Base-by-base conservation (phyloP, 2,329 filamentous ascomycete genomes). In the Verticillium dahliae region DNA sequence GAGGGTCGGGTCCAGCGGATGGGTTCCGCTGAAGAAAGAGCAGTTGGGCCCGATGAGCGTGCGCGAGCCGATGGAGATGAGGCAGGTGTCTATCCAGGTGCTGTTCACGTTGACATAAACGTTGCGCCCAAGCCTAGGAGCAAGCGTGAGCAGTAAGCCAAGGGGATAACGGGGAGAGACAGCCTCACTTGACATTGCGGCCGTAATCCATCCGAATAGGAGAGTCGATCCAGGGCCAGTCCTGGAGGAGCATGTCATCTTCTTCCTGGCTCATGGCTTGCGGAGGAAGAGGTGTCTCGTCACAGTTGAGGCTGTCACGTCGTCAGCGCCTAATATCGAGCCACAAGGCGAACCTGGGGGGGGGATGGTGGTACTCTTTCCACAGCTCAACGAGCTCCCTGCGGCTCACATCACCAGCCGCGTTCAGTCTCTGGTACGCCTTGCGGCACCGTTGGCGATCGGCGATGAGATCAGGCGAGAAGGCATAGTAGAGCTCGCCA, bases 1-100 rank as follows among this genome's bases (percentile, higher is more conserved):
- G 5, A 94, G 66, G 0, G 81, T 81, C 0, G 90, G 90, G 67
- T 96, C 90, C 0, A 92, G 75, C 1, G 92, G 91, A 73, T 97
- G 92, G 0, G 83, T 87, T 1, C 85, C 92, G 45, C 85, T 85
- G 72, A 85, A 96, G 67, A 97, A 84, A 41, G 81, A 86, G 52
- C 92, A 90, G 70, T 91, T 90, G 1, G 92, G 91, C 0, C 90
- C 92, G 52, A 95, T 78, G 33, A 97, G 76, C 1, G 90, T 94
- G 60, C 92, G 85, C 4, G 87, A 83, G 0, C 92, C 92, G 57
- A 97, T 85, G 1, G 81, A 86, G 61, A 96, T 89, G 34, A 80
- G 74, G 71, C 87, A 90, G 1, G 90, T 93, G 71, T 96, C 92
- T 35, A 96, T 77, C 71, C 92, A 90, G 6, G 86, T 87, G 67